Percentiles rank a stretch among this genome's conserved stretches.
These are phyloP conservation scores for Hamamelis virginiana DNA, from an alignment of 164 flowering plant genomes.

Conservation along the genomic window DNA sequence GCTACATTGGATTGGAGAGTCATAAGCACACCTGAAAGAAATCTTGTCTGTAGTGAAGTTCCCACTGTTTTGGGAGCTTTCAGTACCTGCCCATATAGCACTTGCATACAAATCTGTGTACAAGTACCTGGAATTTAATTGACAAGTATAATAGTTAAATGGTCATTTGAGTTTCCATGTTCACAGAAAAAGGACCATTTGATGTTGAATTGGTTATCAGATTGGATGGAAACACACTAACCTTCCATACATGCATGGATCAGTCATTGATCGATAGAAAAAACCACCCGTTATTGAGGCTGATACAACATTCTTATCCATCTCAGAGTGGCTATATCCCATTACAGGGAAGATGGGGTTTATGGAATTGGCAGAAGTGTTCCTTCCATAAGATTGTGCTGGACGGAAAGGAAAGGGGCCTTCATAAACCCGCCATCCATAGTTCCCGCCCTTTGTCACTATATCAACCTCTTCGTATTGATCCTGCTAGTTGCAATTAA, in stretches of 20 bases:
- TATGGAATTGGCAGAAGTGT: constrained; percentile 48
- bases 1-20: constrained; percentile 69
- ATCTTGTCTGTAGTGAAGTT: constrained; percentile 47
- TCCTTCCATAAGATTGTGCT: constrained; percentile 52
- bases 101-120: constrained; percentile 72
- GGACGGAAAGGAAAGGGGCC: constrained; percentile 52
- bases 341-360: constrained; percentile 66
- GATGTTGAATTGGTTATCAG: no score
- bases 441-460: constrained; percentile 79
- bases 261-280: constrained; percentile 66
- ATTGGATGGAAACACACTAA: constrained; percentile 21
- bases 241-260: constrained; percentile 93
- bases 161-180: no score
- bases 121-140: constrained; percentile 60
- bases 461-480: constrained; percentile 80
- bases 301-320: constrained; percentile 58
- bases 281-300: constrained; percentile 88
- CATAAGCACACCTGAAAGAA: constrained; percentile 59
- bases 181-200: no score
- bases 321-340: constrained; percentile 75
- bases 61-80: constrained; percentile 75
- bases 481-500: no score
- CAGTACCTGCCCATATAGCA: constrained; percentile 69
- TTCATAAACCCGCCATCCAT: constrained; percentile 85
- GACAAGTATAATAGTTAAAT: neutral